Base-by-base conservation (phyloP, 306 rosid species). In the Oxytropis ochrocephala region DNA sequence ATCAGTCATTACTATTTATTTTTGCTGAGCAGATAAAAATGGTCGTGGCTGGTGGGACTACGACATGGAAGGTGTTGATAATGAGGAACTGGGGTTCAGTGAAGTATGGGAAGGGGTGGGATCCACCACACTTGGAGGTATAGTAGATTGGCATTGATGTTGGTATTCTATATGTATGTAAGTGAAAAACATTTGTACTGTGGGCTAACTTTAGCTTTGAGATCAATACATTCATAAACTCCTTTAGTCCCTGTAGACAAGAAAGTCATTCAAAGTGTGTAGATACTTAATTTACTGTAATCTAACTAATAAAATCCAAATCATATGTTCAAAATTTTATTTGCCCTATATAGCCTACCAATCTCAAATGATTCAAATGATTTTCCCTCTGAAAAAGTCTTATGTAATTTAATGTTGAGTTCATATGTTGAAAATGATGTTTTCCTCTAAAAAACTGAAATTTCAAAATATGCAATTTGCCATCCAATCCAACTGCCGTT, bases 41-140 rank as follows among this genome's bases (percentile, higher is more conserved):
- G 98, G 98, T n/a, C 11, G 82, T 11, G 98, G 98, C 44, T 90
- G 91, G 90, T 93, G 98, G 98, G 96, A 90, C 82, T 56, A 76
- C 54, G 75, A 88, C 79, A 88, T 85, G 97, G 98, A 90, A 77
- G 98, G 97, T 29, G 71, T 93, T 77, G 97, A 90, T 78, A 85
- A 77, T 21, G 96, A 86, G 79, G 95, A 77, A 81, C 79, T 93
- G 11, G 97, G 97, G 17, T 53, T 69, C 76, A 85, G 44, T 81
- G 97, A 93, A 71, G 91, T 85, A 36, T 93, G 98, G 98, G 98
- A 93, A 78, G 98, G 98, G 38, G 89, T 93, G 73, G 98, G 98
- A 5, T 88, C 97, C 33, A 86, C 97, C 57, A 80, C 98, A 35
- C 83, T 93, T 14, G 98, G 98, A 57, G 98, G 85, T 68, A 67